Percentiles rank a stretch among this genome's conserved stretches.
phyloP scores from a whole-genome alignment of 2,329 filamentous ascomycete species.

The Fusarium redolens region DNA sequence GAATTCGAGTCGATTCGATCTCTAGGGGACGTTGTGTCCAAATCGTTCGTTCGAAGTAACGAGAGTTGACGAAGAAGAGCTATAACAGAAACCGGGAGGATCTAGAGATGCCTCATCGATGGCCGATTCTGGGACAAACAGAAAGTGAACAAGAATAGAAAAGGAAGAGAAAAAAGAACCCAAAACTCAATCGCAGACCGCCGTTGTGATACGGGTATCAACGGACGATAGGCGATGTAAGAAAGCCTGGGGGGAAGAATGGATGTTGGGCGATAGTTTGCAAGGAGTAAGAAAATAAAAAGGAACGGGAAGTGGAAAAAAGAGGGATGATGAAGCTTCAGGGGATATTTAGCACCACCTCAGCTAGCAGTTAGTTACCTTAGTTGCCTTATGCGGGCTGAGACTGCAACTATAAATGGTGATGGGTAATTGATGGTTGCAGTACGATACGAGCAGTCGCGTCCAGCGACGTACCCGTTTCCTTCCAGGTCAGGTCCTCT shows the following conservation, averaged over 20 bases:
- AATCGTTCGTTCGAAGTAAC: conserved; percentile 24
- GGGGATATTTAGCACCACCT: conserved; percentile 38
- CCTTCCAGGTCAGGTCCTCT: background rate
- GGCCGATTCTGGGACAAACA: conserved; percentile 14
- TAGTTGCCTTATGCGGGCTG: conserved; percentile 25
- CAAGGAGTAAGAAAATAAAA: conserved; percentile 29
- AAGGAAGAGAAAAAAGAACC: conserved; percentile 28
- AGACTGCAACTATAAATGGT: conserved; percentile 29
- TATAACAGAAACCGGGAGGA: conserved; percentile 23
- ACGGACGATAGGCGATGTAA: conserved; percentile 24
- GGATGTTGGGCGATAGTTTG: conserved; percentile 23
- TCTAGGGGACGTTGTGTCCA: conserved; percentile 11
- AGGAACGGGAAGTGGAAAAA: conserved; percentile 22
- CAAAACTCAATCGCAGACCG: conserved; percentile 36
- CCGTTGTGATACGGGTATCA: conserved; percentile 22
- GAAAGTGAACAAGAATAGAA: conserved; percentile 21
- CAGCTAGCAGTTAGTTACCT: background rate
- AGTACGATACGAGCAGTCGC: conserved; percentile 23
- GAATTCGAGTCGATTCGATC: conserved; percentile 33
- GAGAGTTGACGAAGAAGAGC: conserved; percentile 32
- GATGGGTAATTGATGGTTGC: conserved; percentile 29
- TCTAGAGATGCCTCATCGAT: conserved; percentile 43
- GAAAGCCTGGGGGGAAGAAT: conserved; percentile 13
- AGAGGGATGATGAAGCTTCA: conserved; percentile 39
- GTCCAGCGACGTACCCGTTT: conserved; percentile 17